Conservation (phyloP, 2,329 filamentous ascomycete genomes). For the Fusarium cyanostomum region DNA sequence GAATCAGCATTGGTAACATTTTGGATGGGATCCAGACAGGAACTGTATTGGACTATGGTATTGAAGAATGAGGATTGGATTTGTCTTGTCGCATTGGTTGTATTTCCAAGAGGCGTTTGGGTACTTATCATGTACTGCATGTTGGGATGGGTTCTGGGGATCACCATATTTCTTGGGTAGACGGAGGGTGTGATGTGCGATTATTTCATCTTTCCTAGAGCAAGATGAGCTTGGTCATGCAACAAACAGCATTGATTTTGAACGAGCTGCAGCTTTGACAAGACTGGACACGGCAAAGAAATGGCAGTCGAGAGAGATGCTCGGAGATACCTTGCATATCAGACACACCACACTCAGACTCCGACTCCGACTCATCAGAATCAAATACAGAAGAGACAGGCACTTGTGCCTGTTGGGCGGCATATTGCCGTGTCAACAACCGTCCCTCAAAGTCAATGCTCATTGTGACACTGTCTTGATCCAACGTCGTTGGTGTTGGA, state of each 20-base stretch:
- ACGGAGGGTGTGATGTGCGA: conserved; percentile 4
- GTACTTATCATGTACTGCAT: conserved; percentile 3
- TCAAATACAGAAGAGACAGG: conserved; percentile 13
- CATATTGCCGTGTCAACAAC: conserved; percentile 11
- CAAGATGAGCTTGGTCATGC: conserved; percentile 11
- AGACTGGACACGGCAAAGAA: conserved; percentile 10
- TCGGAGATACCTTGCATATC: conserved; percentile 4
- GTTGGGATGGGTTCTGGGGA: neutral
- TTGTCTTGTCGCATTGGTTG: neutral
- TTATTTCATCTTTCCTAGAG: conserved; percentile 11
- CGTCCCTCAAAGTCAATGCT: neutral
- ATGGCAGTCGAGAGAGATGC: conserved; percentile 6
- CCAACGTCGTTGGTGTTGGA: conserved; percentile 16
- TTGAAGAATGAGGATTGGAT: conserved; percentile 1
- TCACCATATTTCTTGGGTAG: conserved; percentile 4
- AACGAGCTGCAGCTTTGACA: conserved; percentile 8
- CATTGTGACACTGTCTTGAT: conserved; percentile 7
- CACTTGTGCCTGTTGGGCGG: conserved; percentile 4
- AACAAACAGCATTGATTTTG: conserved; percentile 5
- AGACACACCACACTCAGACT: conserved; percentile 12
- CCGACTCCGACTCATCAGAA: neutral
- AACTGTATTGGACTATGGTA: neutral
- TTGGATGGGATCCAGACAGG: conserved; percentile 4
- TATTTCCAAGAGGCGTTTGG: conserved; percentile 26
- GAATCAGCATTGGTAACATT: conserved; percentile 6